These are phyloP conservation scores for Aspergillus olivimuriae DNA, from an alignment of 495 filamentous ascomycete genomes.

Conservation along the genomic window DNA sequence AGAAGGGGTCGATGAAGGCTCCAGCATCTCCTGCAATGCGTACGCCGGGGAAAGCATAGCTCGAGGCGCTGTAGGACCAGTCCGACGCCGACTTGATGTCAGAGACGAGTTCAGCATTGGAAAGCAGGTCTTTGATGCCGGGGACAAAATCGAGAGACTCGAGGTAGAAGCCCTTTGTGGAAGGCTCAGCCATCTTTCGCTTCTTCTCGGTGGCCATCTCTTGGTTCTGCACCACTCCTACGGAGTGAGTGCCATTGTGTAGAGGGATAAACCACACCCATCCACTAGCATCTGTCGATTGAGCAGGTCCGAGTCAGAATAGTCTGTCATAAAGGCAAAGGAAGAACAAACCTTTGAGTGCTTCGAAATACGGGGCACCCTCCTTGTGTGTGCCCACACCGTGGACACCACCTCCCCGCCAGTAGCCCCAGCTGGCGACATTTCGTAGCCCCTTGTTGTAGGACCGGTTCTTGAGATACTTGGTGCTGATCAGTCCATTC, in stretches of 20 bases:
- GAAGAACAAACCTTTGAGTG: conserved; percentile 19
- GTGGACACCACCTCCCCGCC: conserved; percentile 16
- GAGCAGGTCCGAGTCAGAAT: no score
- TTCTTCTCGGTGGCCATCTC: conserved; percentile 19
- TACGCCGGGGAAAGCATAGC: conserved; percentile 27
- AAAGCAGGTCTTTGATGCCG: conserved; percentile 20
- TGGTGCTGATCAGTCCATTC: conserved; percentile 13
- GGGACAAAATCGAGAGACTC: conserved; percentile 26
- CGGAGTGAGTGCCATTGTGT: conserved; percentile 27
- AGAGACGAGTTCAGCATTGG: conserved; percentile 21
- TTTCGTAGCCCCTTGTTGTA: conserved; percentile 33
- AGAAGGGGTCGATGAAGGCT: conserved; percentile 39
- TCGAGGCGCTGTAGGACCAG: conserved; percentile 38
- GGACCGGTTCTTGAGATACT: conserved; percentile 32
- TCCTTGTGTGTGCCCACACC: conserved; percentile 12
- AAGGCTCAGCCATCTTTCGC: conserved; percentile 15
- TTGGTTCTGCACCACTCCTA: conserved; percentile 32
- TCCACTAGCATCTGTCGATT: conserved; percentile 18
- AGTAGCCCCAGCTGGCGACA: conserved; percentile 37
- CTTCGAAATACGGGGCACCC: conserved; percentile 31
- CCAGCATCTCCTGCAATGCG: conserved; percentile 37
- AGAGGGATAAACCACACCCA: conserved; percentile 29
- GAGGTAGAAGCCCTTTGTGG: conserved; percentile 32
- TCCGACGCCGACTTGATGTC: conserved; percentile 35
- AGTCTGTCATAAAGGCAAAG: no score